Conservation (phyloP, 176 grass and related monocot genomes). For the Oryza brachyantha region DNA sequence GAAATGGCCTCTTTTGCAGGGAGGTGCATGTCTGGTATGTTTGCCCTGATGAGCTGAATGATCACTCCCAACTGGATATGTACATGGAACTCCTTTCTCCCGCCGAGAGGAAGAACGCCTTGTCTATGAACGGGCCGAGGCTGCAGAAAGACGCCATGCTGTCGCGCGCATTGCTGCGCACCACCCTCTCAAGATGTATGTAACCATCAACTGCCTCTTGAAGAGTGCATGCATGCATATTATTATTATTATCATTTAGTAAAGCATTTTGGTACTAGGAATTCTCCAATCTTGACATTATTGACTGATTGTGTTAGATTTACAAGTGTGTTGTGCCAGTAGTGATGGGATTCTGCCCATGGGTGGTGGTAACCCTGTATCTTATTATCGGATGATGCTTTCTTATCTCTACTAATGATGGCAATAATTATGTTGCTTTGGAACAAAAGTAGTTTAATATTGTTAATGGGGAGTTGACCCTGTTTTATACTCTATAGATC, state of each 20-base stretch:
- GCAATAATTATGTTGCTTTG: neutral
- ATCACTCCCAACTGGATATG: slow-evolving; percentile 56
- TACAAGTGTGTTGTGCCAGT: neutral
- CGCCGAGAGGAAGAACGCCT: slow-evolving; percentile 55
- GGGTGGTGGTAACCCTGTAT: neutral
- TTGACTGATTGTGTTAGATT: neutral
- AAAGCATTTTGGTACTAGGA: neutral
- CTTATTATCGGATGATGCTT: neutral
- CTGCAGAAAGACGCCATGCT: slow-evolving; percentile 66
- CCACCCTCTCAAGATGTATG: slow-evolving; percentile 97
- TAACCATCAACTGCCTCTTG: neutral
- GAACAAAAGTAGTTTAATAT: neutral
- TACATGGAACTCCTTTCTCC: slow-evolving; percentile 77
- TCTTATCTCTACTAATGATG: neutral
- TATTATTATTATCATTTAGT: neutral
- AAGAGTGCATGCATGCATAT: neutral
- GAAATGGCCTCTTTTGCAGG: slow-evolving; percentile 28
- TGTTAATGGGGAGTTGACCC: neutral
- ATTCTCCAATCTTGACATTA: slow-evolving; percentile 3
- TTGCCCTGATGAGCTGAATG: slow-evolving; percentile 75
- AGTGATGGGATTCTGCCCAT: too few relatives aligned
- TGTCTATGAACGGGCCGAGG: slow-evolving; percentile 51
- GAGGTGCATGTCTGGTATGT: slow-evolving; percentile 93
- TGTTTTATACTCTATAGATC: neutral
- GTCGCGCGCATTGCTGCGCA: slow-evolving; percentile 66